Evolutionary conservation across 495 filamentous ascomycete species (phyloP).

Genomic region (Letharia columbiana): DNA sequence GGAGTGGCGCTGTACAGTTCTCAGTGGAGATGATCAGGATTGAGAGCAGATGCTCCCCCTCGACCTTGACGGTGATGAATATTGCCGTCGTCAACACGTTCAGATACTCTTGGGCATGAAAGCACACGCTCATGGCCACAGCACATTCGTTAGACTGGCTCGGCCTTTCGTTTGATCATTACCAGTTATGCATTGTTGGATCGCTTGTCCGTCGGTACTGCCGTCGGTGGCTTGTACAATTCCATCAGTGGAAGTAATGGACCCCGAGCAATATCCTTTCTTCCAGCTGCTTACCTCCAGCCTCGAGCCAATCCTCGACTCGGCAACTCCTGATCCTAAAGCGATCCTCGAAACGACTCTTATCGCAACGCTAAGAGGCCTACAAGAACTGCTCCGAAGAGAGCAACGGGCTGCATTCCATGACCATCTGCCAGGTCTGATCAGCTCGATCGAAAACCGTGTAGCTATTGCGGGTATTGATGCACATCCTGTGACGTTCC

Average conservation of each 20-base stretch:
- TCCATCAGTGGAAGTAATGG: constrained; percentile 46
- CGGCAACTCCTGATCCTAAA: not conserved
- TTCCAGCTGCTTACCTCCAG: constrained; percentile 27
- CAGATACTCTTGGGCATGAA: constrained; percentile 7
- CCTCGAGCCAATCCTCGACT: constrained; percentile 8
- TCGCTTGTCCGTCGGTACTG: constrained; percentile 45
- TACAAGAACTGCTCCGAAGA: constrained; percentile 11
- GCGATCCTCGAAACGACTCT: constrained; percentile 6
- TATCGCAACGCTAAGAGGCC: not conserved
- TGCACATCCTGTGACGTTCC: constrained; percentile 2
- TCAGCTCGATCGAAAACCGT: constrained; percentile 13
- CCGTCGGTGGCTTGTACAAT: constrained; percentile 49
- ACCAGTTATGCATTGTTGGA: constrained; percentile 41
- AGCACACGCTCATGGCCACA: constrained; percentile 3
- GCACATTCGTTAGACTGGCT: constrained; percentile 1
- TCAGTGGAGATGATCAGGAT: constrained; percentile 8
- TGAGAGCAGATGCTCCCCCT: constrained; percentile 13
- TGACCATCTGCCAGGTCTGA: constrained; percentile 5
- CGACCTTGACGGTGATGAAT: constrained; percentile 2
- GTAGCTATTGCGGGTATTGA: not conserved
- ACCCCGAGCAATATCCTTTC: constrained; percentile 34
- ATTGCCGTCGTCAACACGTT: constrained; percentile 9
- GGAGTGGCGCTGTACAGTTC: constrained; percentile 5
- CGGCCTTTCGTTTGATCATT: constrained; percentile 43
- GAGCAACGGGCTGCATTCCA: constrained; percentile 13